Percentiles rank a stretch among this genome's conserved stretches.
These are phyloP conservation scores for Torulaspora pretoriensis DNA, from an alignment of 1,139 yeast species.

Conservation along the genomic window DNA sequence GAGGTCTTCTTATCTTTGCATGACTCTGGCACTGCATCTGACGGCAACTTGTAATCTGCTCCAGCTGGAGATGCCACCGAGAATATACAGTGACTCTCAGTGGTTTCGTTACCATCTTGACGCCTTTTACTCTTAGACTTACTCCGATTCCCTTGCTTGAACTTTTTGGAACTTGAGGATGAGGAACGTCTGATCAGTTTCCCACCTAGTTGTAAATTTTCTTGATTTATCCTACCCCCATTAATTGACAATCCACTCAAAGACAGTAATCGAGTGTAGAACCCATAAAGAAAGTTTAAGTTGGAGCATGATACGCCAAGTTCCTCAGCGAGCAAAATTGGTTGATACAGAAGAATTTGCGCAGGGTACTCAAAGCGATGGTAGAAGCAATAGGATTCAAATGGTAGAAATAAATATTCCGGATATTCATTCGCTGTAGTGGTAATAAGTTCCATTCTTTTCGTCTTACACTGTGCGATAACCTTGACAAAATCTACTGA, in stretches of 20 bases:
- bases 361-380: conserved; percentile 34
- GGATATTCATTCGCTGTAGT: conserved; percentile 31
- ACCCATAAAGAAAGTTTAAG: conserved; percentile 30
- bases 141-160: conserved; percentile 2
- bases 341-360: conserved; percentile 29
- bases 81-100: conserved; percentile 9
- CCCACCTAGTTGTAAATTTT: conserved; percentile 13
- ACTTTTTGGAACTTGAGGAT: conserved; percentile 6
- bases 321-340: conserved; percentile 24
- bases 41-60: conserved; percentile 14
- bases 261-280: conserved; percentile 28
- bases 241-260: conserved; percentile 27
- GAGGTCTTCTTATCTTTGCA: neutral
- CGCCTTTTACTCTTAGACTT: conserved; percentile 1
- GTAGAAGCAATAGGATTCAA: conserved; percentile 35
- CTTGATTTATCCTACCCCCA: conserved; percentile 22
- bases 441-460: conserved; percentile 22
- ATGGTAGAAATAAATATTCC: conserved; percentile 31
- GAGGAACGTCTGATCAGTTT: conserved; percentile 8
- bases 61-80: conserved; percentile 12
- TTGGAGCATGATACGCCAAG: conserved; percentile 24
- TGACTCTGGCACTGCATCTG: neutral
- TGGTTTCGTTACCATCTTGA: conserved; percentile 4
- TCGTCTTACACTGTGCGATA: conserved; percentile 20
- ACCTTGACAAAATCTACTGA: conserved; percentile 21